phyloP scores from a whole-genome alignment of 2,329 filamentous ascomycete species.

The Xylariomycetidae sp. region DNA sequence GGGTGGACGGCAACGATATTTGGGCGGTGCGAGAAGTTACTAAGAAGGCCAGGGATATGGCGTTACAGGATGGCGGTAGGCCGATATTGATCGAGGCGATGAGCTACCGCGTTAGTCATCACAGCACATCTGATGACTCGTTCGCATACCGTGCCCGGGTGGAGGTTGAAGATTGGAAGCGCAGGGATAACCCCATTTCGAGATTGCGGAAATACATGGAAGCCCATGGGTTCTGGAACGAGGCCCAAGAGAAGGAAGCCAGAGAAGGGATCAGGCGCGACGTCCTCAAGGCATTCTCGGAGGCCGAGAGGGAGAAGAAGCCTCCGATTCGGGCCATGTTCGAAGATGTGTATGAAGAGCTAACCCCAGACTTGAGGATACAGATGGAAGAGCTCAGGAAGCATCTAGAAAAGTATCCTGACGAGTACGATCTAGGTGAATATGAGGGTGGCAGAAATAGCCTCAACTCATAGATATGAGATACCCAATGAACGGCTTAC shows the following conservation, averaged over 20 bases:
- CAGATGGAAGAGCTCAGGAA: constrained; percentile 73
- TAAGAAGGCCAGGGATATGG: constrained; percentile 69
- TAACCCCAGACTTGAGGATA: constrained; percentile 71
- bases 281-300: constrained; percentile 76
- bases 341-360: constrained; percentile 80
- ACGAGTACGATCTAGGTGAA: constrained; percentile 80
- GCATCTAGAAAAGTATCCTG: constrained; percentile 80
- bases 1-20: constrained; percentile 92
- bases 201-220: constrained; percentile 89
- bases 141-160: constrained; percentile 92
- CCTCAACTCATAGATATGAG: constrained; percentile 37
- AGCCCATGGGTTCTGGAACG: constrained; percentile 75
- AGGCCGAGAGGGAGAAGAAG: constrained; percentile 78
- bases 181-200: constrained; percentile 83
- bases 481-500: constrained; percentile 1
- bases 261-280: constrained; percentile 65
- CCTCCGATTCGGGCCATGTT: constrained; percentile 70
- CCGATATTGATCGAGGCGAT: constrained; percentile 91
- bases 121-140: constrained; percentile 94
- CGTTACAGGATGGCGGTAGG: constrained; percentile 72
- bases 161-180: constrained; percentile 94
- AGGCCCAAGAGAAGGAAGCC: constrained; percentile 71
- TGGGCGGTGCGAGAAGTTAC: constrained; percentile 83
- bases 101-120: constrained; percentile 96
- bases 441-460: constrained; percentile 71